Conservation (phyloP, 345 rosid species). For the Isatis tinctoria region DNA sequence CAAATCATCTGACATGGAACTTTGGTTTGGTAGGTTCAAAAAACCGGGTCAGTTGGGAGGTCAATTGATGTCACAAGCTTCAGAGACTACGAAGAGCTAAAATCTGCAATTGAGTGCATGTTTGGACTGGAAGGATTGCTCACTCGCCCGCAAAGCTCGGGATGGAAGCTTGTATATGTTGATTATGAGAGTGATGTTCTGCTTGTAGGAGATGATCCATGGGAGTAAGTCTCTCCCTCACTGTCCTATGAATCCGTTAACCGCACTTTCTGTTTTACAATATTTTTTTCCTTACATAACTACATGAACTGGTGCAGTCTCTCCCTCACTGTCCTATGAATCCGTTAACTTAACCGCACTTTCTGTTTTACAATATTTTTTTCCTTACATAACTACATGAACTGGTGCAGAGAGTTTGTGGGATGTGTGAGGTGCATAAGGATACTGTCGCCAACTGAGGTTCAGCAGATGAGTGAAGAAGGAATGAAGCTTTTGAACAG, state of each 20-base stretch:
- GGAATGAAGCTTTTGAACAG: slow-evolving; percentile 94
- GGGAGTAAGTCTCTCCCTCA: slow-evolving; percentile 68
- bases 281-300: neutral
- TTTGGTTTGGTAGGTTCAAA: slow-evolving; percentile 66
- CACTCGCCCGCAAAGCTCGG: slow-evolving; percentile 66
- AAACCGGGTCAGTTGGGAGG: slow-evolving; percentile 96
- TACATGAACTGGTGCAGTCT: slow-evolving; percentile 37
- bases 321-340: neutral
- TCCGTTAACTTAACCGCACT: neutral
- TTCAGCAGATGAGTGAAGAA: slow-evolving; percentile 98
- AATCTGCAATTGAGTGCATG: slow-evolving; percentile 87
- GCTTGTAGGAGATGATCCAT: slow-evolving; percentile 97
- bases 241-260: neutral
- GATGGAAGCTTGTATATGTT: slow-evolving; percentile 94
- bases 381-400: neutral
- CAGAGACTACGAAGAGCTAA: slow-evolving; percentile 72
- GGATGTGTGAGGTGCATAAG: slow-evolving; percentile 98
- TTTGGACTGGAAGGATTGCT: slow-evolving; percentile 93
- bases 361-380: neutral
- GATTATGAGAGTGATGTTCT: slow-evolving; percentile 95
- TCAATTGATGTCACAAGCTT: slow-evolving; percentile 87
- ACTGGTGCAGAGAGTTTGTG: slow-evolving; percentile 69
- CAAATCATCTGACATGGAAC: neutral
- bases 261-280: neutral
- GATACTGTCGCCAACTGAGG: slow-evolving; percentile 91